These are phyloP conservation scores for Orychophragmus violaceus DNA, from an alignment of 345 rosid species.

Conservation along the genomic window DNA sequence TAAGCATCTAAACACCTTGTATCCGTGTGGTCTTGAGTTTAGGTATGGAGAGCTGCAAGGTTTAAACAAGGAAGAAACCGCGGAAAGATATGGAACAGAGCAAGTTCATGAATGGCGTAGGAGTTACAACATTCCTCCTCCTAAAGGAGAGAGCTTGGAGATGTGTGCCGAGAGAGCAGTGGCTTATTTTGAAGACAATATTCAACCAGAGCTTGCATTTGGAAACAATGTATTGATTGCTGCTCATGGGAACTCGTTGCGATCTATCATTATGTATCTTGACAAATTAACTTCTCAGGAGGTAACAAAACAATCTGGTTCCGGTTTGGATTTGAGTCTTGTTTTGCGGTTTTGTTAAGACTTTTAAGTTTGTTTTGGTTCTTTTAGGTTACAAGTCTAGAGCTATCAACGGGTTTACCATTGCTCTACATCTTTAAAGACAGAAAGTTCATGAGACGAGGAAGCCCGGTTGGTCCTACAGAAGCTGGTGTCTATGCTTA, in stretches of 20 bases:
- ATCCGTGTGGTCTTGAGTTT: background rate
- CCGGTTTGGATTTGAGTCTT: background rate
- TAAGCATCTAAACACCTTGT: background rate
- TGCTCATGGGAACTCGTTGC: slow-evolving; percentile 92
- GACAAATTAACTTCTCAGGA: slow-evolving; percentile 93
- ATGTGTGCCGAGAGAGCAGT: slow-evolving; percentile 98
- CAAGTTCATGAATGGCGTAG: slow-evolving; percentile 96
- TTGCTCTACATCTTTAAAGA: slow-evolving; percentile 92
- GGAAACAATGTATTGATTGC: slow-evolving; percentile 92
- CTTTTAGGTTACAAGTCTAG: slow-evolving; percentile 58
- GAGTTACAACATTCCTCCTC: slow-evolving; percentile 92
- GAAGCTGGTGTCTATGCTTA: slow-evolving; percentile 98
- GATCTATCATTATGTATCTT: slow-evolving; percentile 97
- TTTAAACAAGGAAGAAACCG: slow-evolving; percentile 89
- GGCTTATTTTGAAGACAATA: slow-evolving; percentile 35
- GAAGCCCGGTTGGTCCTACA: slow-evolving; percentile 80
- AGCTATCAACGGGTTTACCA: slow-evolving; percentile 92
- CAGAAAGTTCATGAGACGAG: slow-evolving; percentile 79
- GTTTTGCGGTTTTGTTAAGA: background rate
- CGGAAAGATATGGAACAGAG: slow-evolving; percentile 84
- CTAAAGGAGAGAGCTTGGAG: slow-evolving; percentile 95
- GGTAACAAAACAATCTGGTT: slow-evolving; percentile 16
- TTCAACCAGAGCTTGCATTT: slow-evolving; percentile 73
- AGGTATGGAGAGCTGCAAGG: slow-evolving; percentile 99
- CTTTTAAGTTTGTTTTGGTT: background rate